Conservation (phyloP, 2,329 filamentous ascomycete species). For the Harringtonia aguacate region DNA sequence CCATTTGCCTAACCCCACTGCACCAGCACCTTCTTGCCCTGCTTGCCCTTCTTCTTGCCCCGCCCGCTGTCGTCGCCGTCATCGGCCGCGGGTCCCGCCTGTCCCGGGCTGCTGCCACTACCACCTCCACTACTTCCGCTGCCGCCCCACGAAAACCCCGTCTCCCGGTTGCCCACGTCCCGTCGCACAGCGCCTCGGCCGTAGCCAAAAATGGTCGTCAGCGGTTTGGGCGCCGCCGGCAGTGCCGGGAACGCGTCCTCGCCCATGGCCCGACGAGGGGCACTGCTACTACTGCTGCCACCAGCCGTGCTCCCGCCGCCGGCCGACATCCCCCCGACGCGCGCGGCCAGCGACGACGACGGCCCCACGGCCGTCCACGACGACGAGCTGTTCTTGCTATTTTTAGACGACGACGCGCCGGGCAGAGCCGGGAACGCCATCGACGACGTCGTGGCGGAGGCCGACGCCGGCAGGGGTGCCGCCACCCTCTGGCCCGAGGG, state of each 20-base stretch:
- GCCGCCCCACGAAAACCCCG: conserved; percentile 43
- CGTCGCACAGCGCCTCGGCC: conserved; percentile 43
- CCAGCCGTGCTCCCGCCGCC: neutral
- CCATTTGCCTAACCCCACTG: conserved; percentile 45
- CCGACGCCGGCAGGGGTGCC: conserved; percentile 8
- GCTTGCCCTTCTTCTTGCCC: conserved; percentile 46
- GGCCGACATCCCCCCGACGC: conserved; percentile 7
- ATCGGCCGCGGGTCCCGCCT: conserved; percentile 13
- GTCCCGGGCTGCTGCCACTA: conserved; percentile 9
- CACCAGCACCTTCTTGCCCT: conserved; percentile 51
- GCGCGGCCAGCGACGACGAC: conserved; percentile 8
- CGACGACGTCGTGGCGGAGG: conserved; percentile 15
- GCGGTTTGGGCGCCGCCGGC: conserved; percentile 62
- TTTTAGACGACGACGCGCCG: conserved; percentile 9
- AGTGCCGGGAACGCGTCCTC: conserved; percentile 72
- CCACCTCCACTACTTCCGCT: conserved; percentile 12
- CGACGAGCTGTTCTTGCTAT: no score
- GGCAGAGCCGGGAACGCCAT: conserved; percentile 36
- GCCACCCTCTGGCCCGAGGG: conserved; percentile 13
- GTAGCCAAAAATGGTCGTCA: conserved; percentile 52
- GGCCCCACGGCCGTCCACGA: neutral
- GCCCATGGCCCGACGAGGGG: conserved; percentile 11
- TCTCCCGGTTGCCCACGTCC: conserved; percentile 36
- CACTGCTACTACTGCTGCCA: neutral
- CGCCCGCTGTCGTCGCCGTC: conserved; percentile 22